These are phyloP conservation scores for Penicillium silybi DNA, from an alignment of 495 filamentous ascomycete species.

Conservation along the genomic window DNA sequence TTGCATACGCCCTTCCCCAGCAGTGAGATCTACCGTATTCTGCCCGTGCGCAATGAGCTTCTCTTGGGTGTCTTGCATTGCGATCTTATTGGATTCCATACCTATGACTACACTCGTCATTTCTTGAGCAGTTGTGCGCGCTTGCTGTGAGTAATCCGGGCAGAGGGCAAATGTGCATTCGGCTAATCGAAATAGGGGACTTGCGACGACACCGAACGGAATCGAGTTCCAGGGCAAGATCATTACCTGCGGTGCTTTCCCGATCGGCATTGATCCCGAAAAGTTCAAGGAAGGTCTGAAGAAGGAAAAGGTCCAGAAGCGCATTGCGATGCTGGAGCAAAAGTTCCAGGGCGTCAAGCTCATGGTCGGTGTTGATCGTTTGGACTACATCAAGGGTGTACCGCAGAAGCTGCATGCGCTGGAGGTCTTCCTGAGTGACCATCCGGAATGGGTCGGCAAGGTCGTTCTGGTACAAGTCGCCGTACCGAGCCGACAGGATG, in stretches of 20 bases:
- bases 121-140: conserved; percentile 90
- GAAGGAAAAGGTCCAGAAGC: conserved; percentile 79
- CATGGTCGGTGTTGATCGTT: conserved; percentile 91
- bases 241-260: conserved; percentile 86
- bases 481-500: conserved; percentile 88
- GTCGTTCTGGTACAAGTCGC: conserved; percentile 97
- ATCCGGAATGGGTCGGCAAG: conserved; percentile 96
- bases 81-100: conserved; percentile 95
- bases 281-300: conserved; percentile 87
- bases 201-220: conserved; percentile 80
- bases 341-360: conserved; percentile 96
- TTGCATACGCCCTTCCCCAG: conserved; percentile 97
- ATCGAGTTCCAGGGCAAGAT: conserved; percentile 81
- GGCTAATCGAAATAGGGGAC: conserved; percentile 46
- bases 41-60: conserved; percentile 87
- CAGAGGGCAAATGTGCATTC: not conserved
- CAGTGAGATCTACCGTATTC: conserved; percentile 91
- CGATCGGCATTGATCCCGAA: conserved; percentile 95
- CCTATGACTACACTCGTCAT: conserved; percentile 92
- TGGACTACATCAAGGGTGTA: conserved; percentile 98
- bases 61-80: conserved; percentile 82
- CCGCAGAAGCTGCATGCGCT: conserved; percentile 95
- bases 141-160: conserved; percentile 62
- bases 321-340: conserved; percentile 76
- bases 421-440: conserved; percentile 93